Evolutionary conservation across 495 filamentous ascomycete genomes (phyloP).

Genomic region (Penicillium daleae): DNA sequence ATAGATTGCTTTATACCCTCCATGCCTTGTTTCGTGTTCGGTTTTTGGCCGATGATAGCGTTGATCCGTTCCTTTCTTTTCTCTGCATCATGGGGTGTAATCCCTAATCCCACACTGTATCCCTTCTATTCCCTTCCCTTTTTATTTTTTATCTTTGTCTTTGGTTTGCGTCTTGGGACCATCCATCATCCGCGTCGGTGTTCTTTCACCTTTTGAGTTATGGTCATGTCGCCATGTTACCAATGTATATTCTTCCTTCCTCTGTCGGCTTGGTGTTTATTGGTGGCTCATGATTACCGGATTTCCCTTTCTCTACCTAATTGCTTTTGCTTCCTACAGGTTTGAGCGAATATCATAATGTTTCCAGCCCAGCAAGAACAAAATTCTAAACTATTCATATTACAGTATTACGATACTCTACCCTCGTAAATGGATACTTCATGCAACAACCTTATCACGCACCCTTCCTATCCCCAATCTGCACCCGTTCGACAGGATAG

Average conservation of each 20-base stretch:
- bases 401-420: no score
- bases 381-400: no score
- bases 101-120: slow-evolving; percentile 8
- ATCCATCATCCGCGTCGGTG: slow-evolving; percentile 20
- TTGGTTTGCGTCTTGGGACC: background rate
- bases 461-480: slow-evolving; percentile 22
- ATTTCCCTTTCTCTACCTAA: background rate
- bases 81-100: slow-evolving; percentile 15
- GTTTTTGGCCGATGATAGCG: slow-evolving; percentile 21
- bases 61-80: slow-evolving; percentile 22
- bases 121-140: background rate
- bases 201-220: slow-evolving; percentile 12
- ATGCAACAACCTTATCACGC: no score
- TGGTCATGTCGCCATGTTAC: slow-evolving; percentile 24
- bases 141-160: background rate
- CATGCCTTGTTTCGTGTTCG: slow-evolving; percentile 21
- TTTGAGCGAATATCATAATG: slow-evolving; percentile 16
- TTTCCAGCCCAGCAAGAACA: background rate
- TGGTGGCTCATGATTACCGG: background rate
- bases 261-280: slow-evolving; percentile 18
- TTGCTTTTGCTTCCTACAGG: slow-evolving; percentile 6
- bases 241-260: slow-evolving; percentile 15
- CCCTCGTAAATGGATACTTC: no score
- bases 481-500: no score
- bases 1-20: slow-evolving; percentile 32